A percentile compares a stretch with the other conserved stretches of the same genome.
Conservation (phyloP, 768 basidiomycete genomes). For the Sporobolomyces phaffii region DNA sequence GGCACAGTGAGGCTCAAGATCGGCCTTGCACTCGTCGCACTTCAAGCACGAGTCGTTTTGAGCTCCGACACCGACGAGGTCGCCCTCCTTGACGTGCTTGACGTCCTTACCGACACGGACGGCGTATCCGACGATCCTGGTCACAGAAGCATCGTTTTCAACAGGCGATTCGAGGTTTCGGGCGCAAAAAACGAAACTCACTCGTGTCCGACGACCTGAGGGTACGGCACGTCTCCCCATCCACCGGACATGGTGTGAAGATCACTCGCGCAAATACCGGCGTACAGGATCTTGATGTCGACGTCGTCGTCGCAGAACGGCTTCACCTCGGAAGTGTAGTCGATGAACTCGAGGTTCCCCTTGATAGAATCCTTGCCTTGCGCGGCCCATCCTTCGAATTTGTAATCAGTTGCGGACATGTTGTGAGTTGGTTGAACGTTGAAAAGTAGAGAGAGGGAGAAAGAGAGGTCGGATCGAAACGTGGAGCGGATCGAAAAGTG, state of each 20-base stretch:
- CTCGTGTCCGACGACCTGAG: constrained; percentile 36
- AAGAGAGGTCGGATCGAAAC: not conserved
- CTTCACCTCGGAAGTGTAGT: constrained; percentile 54
- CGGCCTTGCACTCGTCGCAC: constrained; percentile 33
- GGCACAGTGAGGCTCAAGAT: constrained; percentile 58
- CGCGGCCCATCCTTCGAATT: constrained; percentile 31
- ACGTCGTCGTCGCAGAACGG: constrained; percentile 55
- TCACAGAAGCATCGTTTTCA: not conserved
- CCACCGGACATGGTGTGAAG: constrained; percentile 50
- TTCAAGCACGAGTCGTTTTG: constrained; percentile 54
- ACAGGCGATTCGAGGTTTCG: not conserved
- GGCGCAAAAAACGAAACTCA: not conserved
- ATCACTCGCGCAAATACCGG: constrained; percentile 20
- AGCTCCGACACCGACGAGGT: constrained; percentile 54
- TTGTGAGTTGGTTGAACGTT: not conserved
- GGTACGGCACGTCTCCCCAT: constrained; percentile 19
- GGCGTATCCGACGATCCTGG: constrained; percentile 53
- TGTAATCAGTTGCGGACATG: not conserved
- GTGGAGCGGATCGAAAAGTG: not conserved
- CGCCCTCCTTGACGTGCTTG: constrained; percentile 55
- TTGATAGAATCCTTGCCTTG: constrained; percentile 20
- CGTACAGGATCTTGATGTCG: constrained; percentile 46
- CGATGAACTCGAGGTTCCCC: constrained; percentile 14
- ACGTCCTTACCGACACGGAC: constrained; percentile 57
- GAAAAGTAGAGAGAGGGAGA: not conserved